These are phyloP conservation scores for Metarhizium sp. DNA, from an alignment of 2,329 filamentous ascomycete genomes.

Conservation along the genomic window DNA sequence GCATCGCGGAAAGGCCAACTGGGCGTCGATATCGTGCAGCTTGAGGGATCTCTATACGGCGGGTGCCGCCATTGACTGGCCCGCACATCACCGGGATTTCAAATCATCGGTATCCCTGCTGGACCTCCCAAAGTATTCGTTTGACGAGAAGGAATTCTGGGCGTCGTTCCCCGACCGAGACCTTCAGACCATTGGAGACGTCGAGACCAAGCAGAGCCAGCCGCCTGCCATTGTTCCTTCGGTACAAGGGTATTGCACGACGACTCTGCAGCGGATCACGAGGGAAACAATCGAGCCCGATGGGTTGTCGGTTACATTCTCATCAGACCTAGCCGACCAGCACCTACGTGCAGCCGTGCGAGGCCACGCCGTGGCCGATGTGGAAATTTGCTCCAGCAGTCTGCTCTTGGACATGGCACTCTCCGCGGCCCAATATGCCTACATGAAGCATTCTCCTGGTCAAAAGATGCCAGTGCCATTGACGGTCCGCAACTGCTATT, in stretches of 20 bases:
- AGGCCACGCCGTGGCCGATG: not conserved
- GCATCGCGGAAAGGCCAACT: not conserved
- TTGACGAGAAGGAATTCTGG: not conserved
- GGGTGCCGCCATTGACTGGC: not conserved
- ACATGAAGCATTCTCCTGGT: not conserved
- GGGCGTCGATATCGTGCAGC: not conserved
- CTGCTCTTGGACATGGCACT: slow-evolving; percentile 2
- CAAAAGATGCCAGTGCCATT: not conserved
- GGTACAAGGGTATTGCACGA: not conserved
- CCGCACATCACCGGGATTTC: not conserved
- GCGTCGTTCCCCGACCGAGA: not conserved
- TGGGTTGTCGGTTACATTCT: not conserved
- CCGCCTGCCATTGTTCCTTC: not conserved
- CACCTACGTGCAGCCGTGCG: not conserved
- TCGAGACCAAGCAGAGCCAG: not conserved
- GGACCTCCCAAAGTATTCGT: not conserved
- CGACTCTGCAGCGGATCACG: not conserved
- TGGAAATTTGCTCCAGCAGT: slow-evolving; percentile 1
- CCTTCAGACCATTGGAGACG: not conserved
- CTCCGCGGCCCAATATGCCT: not conserved
- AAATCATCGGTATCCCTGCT: not conserved
- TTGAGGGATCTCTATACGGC: not conserved
- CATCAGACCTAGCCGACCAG: not conserved
- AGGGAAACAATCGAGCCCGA: not conserved
- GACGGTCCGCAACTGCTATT: not conserved